Evolutionary conservation across 2,329 filamentous ascomycete species (phyloP).

Genomic region (Fusarium sterilihyphosum): DNA sequence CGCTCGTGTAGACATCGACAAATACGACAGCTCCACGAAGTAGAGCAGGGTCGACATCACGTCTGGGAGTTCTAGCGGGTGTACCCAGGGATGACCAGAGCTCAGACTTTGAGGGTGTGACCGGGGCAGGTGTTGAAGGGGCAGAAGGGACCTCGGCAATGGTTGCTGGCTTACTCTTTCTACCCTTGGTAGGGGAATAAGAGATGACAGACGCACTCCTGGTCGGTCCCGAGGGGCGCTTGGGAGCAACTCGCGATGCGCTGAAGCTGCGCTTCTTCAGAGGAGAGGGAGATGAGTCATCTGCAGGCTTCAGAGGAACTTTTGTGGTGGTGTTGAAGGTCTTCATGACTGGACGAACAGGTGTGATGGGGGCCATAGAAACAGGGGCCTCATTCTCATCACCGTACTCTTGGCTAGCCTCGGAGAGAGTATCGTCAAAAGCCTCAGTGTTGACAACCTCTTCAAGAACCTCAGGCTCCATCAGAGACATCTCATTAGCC

Average conservation of each 20-base stretch:
- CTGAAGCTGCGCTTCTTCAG: constrained; percentile 62
- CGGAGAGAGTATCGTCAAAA: constrained; percentile 64
- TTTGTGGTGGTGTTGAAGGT: constrained; percentile 78
- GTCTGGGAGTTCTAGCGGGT: constrained; percentile 65
- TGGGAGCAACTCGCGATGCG: constrained; percentile 57
- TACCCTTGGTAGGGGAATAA: constrained; percentile 61
- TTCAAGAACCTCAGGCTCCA: constrained; percentile 56
- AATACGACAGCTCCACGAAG: constrained; percentile 80
- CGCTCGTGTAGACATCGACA: constrained; percentile 84
- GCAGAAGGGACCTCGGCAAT: constrained; percentile 37
- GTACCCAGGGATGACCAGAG: constrained; percentile 65
- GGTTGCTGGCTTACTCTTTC: constrained; percentile 40
- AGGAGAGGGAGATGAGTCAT: constrained; percentile 62
- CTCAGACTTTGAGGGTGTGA: constrained; percentile 59
- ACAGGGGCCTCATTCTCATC: constrained; percentile 72
- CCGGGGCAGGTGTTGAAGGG: constrained; percentile 47
- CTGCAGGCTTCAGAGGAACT: constrained; percentile 77
- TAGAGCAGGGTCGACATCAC: constrained; percentile 62
- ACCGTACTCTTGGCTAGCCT: constrained; percentile 72
- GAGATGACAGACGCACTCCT: constrained; percentile 65
- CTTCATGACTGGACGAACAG: constrained; percentile 61
- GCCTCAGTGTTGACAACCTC: constrained; percentile 46
- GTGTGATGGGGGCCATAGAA: constrained; percentile 63
- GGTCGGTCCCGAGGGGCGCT: constrained; percentile 54
- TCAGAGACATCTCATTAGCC: constrained; percentile 68